These are phyloP conservation scores for Kwoniella sp. DNA, from an alignment of 768 basidiomycete genomes.

Conservation along the genomic window DNA sequence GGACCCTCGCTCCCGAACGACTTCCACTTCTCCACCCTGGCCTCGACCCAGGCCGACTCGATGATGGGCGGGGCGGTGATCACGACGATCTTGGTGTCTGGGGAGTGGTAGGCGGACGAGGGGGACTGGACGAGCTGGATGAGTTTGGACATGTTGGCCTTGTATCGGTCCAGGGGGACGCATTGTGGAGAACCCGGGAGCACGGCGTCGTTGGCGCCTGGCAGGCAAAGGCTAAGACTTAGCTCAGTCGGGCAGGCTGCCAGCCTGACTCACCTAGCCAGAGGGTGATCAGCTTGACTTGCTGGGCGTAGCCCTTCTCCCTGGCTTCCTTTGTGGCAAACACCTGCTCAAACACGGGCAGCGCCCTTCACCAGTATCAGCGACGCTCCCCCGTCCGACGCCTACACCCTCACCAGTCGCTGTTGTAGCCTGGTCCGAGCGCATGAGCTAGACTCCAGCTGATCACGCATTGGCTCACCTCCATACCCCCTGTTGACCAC, in stretches of 20 bases:
- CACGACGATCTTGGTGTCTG: conserved; percentile 68
- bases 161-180: conserved; percentile 66
- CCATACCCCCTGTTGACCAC: conserved; percentile 74
- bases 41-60: conserved; percentile 5
- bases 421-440: conserved; percentile 59
- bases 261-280: conserved; percentile 67
- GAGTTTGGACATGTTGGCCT: conserved; percentile 62
- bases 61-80: conserved; percentile 80
- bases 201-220: conserved; percentile 68
- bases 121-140: conserved; percentile 63
- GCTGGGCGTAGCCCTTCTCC: conserved; percentile 53
- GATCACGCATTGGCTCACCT: conserved; percentile 41
- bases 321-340: conserved; percentile 58
- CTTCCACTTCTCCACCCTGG: conserved; percentile 58
- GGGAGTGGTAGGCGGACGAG: conserved; percentile 63
- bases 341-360: conserved; percentile 71
- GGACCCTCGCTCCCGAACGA: conserved; percentile 57
- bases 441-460: neutral
- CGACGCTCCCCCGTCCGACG: neutral
- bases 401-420: conserved; percentile 57
- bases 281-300: conserved; percentile 68
- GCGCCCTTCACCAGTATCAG: conserved; percentile 52
- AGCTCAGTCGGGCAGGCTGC: conserved; percentile 40
- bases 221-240: conserved; percentile 32
- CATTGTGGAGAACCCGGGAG: conserved; percentile 65